Evolutionary conservation across 2,329 filamentous ascomycete species (phyloP), one percentile per base, ranked within the genome.

Genomic region (Paracamarosporium sp.): DNA sequence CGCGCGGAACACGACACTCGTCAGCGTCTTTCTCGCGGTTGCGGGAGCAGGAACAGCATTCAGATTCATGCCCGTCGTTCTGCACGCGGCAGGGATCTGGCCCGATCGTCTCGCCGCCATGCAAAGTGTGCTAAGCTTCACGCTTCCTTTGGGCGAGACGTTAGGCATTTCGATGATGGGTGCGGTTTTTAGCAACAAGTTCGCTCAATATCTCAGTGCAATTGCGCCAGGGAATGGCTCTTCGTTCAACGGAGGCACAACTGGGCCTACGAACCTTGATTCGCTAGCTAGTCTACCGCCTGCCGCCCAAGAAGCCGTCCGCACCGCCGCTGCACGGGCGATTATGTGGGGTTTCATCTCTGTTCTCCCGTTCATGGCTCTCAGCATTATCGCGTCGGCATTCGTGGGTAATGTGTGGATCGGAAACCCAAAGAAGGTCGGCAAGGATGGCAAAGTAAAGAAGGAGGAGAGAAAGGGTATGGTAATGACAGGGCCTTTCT

Each of bases 21-120:
- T 90, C 22, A 89, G 86, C 62, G 87, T 84, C 25, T 90, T 90
- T 82, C 86, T 91, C 78, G 87, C 83, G 0, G 71, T 91, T 1
- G 81, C 86, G 0, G 88, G 88, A 1, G 81, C 81, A 0, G 88
- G 89, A 0, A 86, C 85, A 0, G 88, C 87, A 0, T 72, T 89
- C 12, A 81, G 87, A n/a, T 83, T 89, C 66, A 90, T 90, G 83
- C 86, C 86, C 3, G 81, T 81, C 0, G 82, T 83, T 0, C 79
- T 91, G 0, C 88, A 91, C 60, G 86, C 83, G 0, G 81, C 88
- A 0, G 88, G 85, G 0, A 83, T 87, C 57, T 89, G 88, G 73
- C 85, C 84, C 0, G 72, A 80, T 4, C 76, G 82, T 27, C 83
- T 89, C 12, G 82, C 88, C 0, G 79, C 83, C 0, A 84, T 89